Conservation (phyloP, 768 basidiomycete species). For the Mycena alexandri region DNA sequence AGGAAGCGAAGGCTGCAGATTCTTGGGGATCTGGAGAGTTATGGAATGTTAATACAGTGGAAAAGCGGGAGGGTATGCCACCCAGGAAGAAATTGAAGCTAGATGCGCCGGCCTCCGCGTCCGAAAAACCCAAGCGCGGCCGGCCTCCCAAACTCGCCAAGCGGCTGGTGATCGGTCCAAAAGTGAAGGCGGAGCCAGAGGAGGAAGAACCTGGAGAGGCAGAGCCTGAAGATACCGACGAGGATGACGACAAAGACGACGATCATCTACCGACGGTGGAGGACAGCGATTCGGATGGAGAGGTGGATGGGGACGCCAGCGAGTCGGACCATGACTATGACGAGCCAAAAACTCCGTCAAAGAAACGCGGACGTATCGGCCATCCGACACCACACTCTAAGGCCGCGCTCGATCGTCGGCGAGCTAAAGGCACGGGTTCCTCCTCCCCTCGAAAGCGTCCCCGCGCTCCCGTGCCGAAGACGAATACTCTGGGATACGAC, state of each 20-base stretch:
- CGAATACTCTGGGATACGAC: constrained; percentile 41
- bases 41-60: constrained; percentile 60
- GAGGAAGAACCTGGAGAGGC: constrained; percentile 23
- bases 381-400: constrained; percentile 85
- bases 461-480: constrained; percentile 22
- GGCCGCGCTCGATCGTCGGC: constrained; percentile 67
- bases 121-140: constrained; percentile 13
- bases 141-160: constrained; percentile 29
- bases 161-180: constrained; percentile 14
- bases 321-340: constrained; percentile 44
- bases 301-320: constrained; percentile 37
- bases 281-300: too few relatives aligned
- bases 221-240: constrained; percentile 39
- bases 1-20: constrained; percentile 50
- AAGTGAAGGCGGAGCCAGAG: constrained; percentile 25
- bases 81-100: constrained; percentile 34
- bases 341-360: too few relatives aligned
- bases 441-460: constrained; percentile 46
- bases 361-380: constrained; percentile 49
- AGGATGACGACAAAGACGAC: constrained; percentile 43
- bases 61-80: constrained; percentile 16
- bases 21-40: constrained; percentile 55
- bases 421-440: constrained; percentile 42
- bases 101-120: not conserved
- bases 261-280: constrained; percentile 36